These are phyloP conservation scores for Remersonia thermophila DNA, from an alignment of 2,329 filamentous ascomycete species.

Conservation along the genomic window DNA sequence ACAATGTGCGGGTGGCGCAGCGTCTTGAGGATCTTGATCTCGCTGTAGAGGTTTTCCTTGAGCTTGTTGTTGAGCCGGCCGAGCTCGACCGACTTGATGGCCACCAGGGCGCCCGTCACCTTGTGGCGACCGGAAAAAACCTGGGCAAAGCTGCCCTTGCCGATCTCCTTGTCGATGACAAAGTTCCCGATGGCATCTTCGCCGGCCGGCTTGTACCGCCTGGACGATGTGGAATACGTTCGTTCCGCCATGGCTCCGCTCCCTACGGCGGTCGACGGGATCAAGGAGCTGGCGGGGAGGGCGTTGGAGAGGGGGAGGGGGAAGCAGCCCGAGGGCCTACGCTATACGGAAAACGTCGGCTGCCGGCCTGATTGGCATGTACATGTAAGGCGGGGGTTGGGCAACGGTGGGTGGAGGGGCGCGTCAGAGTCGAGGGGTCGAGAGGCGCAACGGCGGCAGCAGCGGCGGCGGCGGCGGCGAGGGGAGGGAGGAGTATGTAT, in stretches of 20 bases:
- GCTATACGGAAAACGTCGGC: conserved; percentile 18
- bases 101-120: conserved; percentile 68
- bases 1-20: conserved; percentile 95
- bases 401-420: background rate
- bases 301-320: background rate
- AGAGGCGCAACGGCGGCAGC: conserved; percentile 2
- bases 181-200: conserved; percentile 57
- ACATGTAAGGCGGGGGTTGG: conserved; percentile 15
- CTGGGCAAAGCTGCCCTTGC: conserved; percentile 93
- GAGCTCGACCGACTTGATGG: conserved; percentile 92
- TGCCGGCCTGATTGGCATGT: conserved; percentile 21
- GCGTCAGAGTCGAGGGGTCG: conserved; percentile 12
- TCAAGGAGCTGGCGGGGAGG: conserved; percentile 17
- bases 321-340: conserved; percentile 21
- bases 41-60: conserved; percentile 86
- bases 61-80: conserved; percentile 88
- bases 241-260: conserved; percentile 22
- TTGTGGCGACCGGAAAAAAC: conserved; percentile 82
- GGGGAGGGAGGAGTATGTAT: no score
- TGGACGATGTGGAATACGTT: conserved; percentile 16
- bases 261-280: conserved; percentile 14
- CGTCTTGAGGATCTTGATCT: conserved; percentile 90
- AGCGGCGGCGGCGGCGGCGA: no score
- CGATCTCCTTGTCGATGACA: conserved; percentile 76
- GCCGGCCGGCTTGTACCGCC: conserved; percentile 17